Conservation (phyloP, 2,329 filamentous ascomycete genomes). For the Colletotrichum shisoi region DNA sequence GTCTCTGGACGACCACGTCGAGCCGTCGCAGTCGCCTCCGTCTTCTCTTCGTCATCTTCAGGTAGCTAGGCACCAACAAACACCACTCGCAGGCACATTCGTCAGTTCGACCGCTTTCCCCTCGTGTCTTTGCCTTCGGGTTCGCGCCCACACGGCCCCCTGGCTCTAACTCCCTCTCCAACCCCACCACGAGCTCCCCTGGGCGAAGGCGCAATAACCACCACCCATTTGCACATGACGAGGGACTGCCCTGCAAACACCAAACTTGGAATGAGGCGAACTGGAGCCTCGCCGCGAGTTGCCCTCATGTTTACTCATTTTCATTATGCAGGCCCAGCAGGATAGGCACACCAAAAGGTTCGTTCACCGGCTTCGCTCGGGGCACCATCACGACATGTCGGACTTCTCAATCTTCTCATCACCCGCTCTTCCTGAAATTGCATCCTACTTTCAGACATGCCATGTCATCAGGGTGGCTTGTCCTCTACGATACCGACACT, state of each 20-base stretch:
- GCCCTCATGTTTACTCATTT: slow-evolving; percentile 23
- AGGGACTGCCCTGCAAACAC: slow-evolving; percentile 37
- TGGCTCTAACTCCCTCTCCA: slow-evolving; percentile 7
- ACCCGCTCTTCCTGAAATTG: slow-evolving; percentile 5
- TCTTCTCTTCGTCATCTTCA: slow-evolving; percentile 13
- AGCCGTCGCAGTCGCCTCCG: slow-evolving; percentile 31
- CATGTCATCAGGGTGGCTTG: slow-evolving; percentile 31
- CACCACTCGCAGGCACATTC: background rate
- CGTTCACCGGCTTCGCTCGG: slow-evolving; percentile 27
- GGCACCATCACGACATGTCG: slow-evolving; percentile 9
- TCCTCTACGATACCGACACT: slow-evolving; percentile 11
- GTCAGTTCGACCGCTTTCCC: slow-evolving; percentile 13
- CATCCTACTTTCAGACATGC: slow-evolving; percentile 30
- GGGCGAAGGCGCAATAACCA: slow-evolving; percentile 35
- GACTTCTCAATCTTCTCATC: slow-evolving; percentile 12
- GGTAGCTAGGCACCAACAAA: slow-evolving; percentile 9
- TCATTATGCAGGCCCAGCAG: slow-evolving; percentile 24
- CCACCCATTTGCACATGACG: slow-evolving; percentile 34
- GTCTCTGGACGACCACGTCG: slow-evolving; percentile 17
- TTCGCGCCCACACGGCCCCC: slow-evolving; percentile 29
- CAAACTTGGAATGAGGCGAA: slow-evolving; percentile 37
- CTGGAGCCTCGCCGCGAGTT: slow-evolving; percentile 33
- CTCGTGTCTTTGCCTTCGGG: slow-evolving; percentile 17
- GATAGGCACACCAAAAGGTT: slow-evolving; percentile 6
- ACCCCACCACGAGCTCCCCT: slow-evolving; percentile 17